Evolutionary conservation across 2,329 filamentous ascomycete species (phyloP).

Genomic region (Arthrobotrys iridis): DNA sequence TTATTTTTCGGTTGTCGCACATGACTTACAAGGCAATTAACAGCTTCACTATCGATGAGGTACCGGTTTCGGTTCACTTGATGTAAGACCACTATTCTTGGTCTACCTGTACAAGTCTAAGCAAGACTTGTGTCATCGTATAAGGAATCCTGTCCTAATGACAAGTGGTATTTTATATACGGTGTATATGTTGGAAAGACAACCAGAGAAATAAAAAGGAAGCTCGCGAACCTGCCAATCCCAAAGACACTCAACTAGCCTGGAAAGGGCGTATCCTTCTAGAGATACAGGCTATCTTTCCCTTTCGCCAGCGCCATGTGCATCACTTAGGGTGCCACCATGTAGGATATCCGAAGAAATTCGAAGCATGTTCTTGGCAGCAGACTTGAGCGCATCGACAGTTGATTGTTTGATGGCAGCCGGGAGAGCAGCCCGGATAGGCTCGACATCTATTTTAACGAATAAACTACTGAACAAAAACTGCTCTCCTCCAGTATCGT

Average conservation of each 20-base stretch:
- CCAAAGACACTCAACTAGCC: neutral
- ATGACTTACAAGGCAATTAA: no score
- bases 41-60: no score
- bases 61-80: no score
- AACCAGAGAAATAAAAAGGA: no score
- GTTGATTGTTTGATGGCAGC: constrained; percentile 63
- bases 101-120: no score
- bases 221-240: neutral
- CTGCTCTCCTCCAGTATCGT: constrained; percentile 87
- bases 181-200: no score
- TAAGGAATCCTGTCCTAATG: no score
- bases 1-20: no score
- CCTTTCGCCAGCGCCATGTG: neutral
- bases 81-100: no score
- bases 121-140: no score
- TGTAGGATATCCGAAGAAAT: constrained; percentile 46
- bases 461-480: constrained; percentile 96
- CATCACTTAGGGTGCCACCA: constrained; percentile 13
- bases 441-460: constrained; percentile 79
- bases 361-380: constrained; percentile 43
- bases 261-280: neutral
- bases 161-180: no score
- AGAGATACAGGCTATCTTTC: neutral
- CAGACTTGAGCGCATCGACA: constrained; percentile 55
- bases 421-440: constrained; percentile 69